Base-by-base conservation (phyloP, 371 early-diverging fungal genomes). In the Mortierella sp. region DNA sequence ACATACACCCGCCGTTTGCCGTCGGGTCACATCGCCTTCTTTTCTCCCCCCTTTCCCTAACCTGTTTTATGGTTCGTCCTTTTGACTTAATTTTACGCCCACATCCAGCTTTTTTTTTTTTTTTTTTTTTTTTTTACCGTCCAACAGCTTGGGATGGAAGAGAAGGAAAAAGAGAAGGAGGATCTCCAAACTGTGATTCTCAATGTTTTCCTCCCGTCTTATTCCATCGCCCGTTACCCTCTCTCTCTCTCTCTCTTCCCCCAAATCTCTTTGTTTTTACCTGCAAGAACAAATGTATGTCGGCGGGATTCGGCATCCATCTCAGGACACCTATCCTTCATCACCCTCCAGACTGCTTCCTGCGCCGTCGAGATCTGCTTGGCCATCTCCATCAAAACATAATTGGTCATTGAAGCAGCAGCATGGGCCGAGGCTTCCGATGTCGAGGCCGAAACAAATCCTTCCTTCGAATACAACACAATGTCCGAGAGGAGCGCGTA, bases 401-500 rank as follows among this genome's bases (percentile, higher is more conserved):
- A 50, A 60, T 76, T 68, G 28, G 70, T 63, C 7, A n/a, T n/a
- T n/a, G n/a, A n/a, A n/a, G n/a, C n/a, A n/a, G n/a, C n/a, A n/a
- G n/a, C n/a, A n/a, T n/a, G n/a, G n/a, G 71, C 68, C 5, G 37
- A 5, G 37, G 37, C 37, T 5, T 37, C 9, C 9, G 37, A 9
- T 37, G 37, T 37, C 37, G 37, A 37, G 37, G 37, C 3, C 3
- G 37, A 9, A 9, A 37, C 37, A 37, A 37, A 37, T 1, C 77
- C 77, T 19, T 76, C 77, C 46, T 68, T 64, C 4, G 86, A 84
- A 73, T 87, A 88, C 15, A 88, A 70, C 16, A 89, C 72, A 21
- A 90, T 73, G 72, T 90, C 89, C 37, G 85, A 87, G 18, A 90
- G 57, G 4, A 86, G 84, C 0, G 88, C 87, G 61, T 86, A 88